These are phyloP conservation scores for Linum usitatissimum DNA, from an alignment of 345 rosid genomes.

Conservation along the genomic window DNA sequence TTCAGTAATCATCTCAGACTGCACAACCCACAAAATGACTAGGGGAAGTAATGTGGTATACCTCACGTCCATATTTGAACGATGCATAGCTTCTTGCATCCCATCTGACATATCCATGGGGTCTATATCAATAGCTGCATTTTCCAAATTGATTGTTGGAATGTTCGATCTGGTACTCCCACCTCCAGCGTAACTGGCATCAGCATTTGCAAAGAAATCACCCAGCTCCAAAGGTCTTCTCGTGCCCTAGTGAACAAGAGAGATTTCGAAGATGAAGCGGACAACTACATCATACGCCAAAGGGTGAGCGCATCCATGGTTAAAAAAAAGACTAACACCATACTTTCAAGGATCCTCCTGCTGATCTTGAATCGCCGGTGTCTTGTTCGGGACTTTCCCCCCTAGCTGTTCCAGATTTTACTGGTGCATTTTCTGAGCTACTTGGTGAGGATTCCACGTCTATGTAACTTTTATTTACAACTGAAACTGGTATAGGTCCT, in stretches of 20 bases:
- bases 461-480: slow-evolving; percentile 43
- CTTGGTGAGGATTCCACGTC: slow-evolving; percentile 74
- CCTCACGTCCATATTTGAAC: slow-evolving; percentile 93
- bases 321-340: too few species aligned
- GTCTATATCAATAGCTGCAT: slow-evolving; percentile 40
- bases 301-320: too few species aligned
- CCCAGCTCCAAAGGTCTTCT: slow-evolving; percentile 58
- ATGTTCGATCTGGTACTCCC: slow-evolving; percentile 38
- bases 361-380: slow-evolving; percentile 52
- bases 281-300: too few species aligned
- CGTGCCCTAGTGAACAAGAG: slow-evolving; percentile 39
- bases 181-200: slow-evolving; percentile 41
- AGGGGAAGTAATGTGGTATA: slow-evolving; percentile 30
- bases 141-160: slow-evolving; percentile 29
- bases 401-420: slow-evolving; percentile 37
- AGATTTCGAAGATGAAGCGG: neutral
- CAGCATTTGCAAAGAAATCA: slow-evolving; percentile 65
- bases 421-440: slow-evolving; percentile 38
- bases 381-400: slow-evolving; percentile 46
- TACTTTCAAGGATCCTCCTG: slow-evolving; percentile 46
- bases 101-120: slow-evolving; percentile 96
- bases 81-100: slow-evolving; percentile 97
- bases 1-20: neutral
- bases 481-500: slow-evolving; percentile 38
- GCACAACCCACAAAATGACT: neutral